Evolutionary conservation across 2,329 filamentous ascomycete genomes (phyloP).

Genomic region (Neopestalotiopsis sp.): DNA sequence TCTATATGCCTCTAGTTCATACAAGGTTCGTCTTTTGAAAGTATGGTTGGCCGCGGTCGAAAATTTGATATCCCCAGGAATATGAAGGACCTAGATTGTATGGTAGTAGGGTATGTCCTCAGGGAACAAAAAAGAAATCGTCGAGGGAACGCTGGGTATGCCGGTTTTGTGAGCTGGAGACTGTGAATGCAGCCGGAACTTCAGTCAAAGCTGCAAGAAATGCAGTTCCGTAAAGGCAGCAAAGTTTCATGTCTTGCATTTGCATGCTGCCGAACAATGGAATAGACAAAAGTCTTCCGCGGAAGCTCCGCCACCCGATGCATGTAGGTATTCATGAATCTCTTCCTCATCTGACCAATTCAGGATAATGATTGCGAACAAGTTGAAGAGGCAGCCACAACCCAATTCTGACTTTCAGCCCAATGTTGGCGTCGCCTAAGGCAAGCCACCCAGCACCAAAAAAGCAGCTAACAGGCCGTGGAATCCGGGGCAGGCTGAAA

Average conservation of each 20-base stretch:
- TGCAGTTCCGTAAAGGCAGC: not conserved
- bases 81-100: not conserved
- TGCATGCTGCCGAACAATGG: not conserved
- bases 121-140: not conserved
- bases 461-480: not conserved
- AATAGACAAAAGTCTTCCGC: not conserved
- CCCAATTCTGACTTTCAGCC: not conserved
- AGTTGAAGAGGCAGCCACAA: not conserved
- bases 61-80: not conserved
- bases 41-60: not conserved
- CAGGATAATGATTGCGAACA: not conserved
- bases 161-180: not conserved
- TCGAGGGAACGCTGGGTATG: not conserved
- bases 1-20: not conserved
- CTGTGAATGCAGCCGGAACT: not conserved
- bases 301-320: not conserved
- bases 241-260: not conserved
- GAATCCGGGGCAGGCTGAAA: not conserved
- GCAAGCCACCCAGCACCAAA: not conserved
- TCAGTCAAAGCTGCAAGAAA: not conserved
- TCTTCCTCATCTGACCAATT: no score
- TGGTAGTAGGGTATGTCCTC: not conserved
- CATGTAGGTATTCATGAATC: no score
- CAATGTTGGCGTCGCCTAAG: not conserved
- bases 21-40: not conserved